These are phyloP conservation scores for Diplogelasinospora grovesii DNA, from an alignment of 495 filamentous ascomycete species.

Conservation along the genomic window DNA sequence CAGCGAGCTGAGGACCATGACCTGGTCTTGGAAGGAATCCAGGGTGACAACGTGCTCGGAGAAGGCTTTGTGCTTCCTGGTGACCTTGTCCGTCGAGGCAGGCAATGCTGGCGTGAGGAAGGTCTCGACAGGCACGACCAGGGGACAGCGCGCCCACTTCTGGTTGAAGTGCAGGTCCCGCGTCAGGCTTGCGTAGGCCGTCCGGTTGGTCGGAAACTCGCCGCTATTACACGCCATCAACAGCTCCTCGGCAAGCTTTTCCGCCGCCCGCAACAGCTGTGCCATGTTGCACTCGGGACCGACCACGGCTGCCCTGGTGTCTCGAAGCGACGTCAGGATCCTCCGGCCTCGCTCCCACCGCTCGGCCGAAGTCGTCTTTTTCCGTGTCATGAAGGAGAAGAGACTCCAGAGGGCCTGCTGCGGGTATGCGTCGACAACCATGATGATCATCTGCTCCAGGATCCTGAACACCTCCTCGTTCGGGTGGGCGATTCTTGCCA, in stretches of 20 bases:
- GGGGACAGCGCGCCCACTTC: conserved; percentile 68
- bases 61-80: conserved; percentile 78
- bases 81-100: conserved; percentile 58
- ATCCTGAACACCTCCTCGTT: conserved; percentile 67
- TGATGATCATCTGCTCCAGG: conserved; percentile 70
- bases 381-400: conserved; percentile 63
- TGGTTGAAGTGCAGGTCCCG: conserved; percentile 77
- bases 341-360: conserved; percentile 46
- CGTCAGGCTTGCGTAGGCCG: conserved; percentile 59
- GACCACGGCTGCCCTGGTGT: conserved; percentile 28
- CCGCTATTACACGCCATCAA: conserved; percentile 73
- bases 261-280: conserved; percentile 64
- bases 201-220: conserved; percentile 58
- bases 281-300: conserved; percentile 48
- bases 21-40: conserved; percentile 69
- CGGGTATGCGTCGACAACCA: conserved; percentile 71
- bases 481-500: conserved; percentile 84
- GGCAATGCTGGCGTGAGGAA: conserved; percentile 80
- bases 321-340: conserved; percentile 40
- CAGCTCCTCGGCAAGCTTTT: conserved; percentile 77
- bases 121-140: conserved; percentile 83
- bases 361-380: conserved; percentile 40
- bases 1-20: conserved; percentile 81
- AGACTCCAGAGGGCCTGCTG: conserved; percentile 92
- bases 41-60: conserved; percentile 53